phyloP scores from a whole-genome alignment of 2,329 filamentous ascomycete genomes.

The Cadophora luteo-olivacea region DNA sequence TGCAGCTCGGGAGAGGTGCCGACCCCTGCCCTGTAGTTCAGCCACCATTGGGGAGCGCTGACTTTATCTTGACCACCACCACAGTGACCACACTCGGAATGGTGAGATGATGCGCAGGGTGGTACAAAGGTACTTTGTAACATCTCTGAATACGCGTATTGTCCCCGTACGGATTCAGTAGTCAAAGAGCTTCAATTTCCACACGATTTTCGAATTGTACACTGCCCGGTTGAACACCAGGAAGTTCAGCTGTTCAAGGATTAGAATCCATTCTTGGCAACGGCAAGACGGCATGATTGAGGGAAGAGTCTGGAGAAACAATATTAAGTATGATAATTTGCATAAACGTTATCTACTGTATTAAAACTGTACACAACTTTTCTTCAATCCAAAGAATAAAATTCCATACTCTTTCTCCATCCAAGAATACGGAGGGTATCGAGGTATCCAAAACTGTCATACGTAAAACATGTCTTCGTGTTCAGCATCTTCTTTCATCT shows the following conservation, averaged over 20 bases:
- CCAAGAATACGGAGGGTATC: conserved; percentile 21
- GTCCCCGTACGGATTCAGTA: background rate
- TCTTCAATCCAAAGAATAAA: conserved; percentile 1
- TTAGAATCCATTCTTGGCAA: background rate
- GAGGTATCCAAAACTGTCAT: conserved; percentile 16
- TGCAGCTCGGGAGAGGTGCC: background rate
- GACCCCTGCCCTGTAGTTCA: background rate
- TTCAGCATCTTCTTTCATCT: conserved; percentile 3
- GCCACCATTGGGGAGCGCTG: background rate
- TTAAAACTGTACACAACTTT: background rate
- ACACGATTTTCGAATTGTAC: background rate
- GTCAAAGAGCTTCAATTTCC: background rate
- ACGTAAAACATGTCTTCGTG: background rate
- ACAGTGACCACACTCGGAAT: background rate
- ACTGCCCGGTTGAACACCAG: background rate
- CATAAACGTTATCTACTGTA: background rate
- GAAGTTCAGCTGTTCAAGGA: conserved; percentile 10
- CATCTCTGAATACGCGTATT: background rate
- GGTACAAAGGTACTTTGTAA: background rate
- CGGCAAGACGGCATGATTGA: conserved; percentile 9
- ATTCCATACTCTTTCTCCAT: background rate
- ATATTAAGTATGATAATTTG: background rate
- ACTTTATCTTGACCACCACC: conserved; percentile 14
- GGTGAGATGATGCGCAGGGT: background rate
- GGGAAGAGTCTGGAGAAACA: no score